Percentiles rank a stretch among this genome's conserved stretches.
Evolutionary conservation across 345 rosid genomes (phyloP).

Genomic region (Viola odorata): DNA sequence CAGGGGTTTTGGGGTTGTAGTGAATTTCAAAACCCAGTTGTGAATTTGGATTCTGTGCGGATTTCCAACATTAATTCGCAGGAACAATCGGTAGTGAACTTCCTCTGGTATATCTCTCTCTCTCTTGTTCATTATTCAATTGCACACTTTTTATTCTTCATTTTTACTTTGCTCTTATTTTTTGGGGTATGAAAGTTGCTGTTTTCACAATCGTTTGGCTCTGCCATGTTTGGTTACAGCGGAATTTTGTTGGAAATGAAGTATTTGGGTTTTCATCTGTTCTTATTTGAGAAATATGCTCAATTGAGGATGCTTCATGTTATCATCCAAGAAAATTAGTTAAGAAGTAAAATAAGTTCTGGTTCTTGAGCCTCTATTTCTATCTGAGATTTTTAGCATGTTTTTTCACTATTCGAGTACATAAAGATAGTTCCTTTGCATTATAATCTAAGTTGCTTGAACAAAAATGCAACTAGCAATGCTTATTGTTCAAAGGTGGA

Average conservation of each 20-base stretch:
- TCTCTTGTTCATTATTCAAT: constrained; percentile 12
- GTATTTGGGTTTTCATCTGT: no score
- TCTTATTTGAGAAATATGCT: no score
- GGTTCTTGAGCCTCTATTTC: no score
- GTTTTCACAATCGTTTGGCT: background rate
- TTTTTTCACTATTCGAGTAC: no score
- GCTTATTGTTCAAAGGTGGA: background rate
- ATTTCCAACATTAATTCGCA: constrained; percentile 12
- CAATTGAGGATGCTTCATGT: no score
- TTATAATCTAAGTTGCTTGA: background rate
- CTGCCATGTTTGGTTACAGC: no score
- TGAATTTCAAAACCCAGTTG: constrained; percentile 25
- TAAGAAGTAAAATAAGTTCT: no score
- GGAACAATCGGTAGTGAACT: constrained; percentile 15
- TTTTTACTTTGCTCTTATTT: background rate
- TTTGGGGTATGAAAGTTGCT: background rate
- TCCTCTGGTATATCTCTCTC: constrained; percentile 33
- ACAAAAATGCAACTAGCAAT: no score
- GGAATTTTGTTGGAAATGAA: background rate
- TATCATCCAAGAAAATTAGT: no score
- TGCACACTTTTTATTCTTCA: background rate
- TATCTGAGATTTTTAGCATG: no score
- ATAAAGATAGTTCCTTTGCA: background rate
- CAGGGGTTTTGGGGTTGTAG: constrained; percentile 16
- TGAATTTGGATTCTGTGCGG: constrained; percentile 19